A percentile compares a stretch with the other conserved stretches of the same genome.
These are phyloP conservation scores for Telfairia occidentalis DNA, from an alignment of 331 rosid genomes.

Conservation along the genomic window DNA sequence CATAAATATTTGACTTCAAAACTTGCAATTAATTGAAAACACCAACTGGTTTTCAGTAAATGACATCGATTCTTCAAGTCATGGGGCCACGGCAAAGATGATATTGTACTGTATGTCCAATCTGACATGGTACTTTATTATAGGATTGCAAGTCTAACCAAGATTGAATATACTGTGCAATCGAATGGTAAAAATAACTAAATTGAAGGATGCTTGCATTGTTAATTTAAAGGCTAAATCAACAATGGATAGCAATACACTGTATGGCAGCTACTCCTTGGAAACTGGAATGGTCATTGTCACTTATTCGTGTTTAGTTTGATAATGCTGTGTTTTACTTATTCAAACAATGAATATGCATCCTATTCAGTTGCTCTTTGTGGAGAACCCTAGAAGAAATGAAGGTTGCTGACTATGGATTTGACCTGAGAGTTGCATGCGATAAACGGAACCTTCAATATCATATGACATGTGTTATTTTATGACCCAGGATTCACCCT, in stretches of 20 bases:
- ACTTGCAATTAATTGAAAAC: neutral
- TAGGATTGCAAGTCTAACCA: neutral
- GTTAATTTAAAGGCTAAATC: neutral
- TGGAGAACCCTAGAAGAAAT: neutral
- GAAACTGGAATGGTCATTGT: neutral
- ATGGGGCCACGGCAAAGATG: neutral
- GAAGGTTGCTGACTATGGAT: neutral
- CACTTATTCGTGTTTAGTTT: neutral
- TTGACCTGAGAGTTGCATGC: neutral
- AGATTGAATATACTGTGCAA: neutral
- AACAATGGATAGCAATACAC: neutral
- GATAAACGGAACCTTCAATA: neutral
- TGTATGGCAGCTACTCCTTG: neutral
- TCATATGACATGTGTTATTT: neutral
- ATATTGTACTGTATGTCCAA: neutral
- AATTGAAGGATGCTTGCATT: neutral
- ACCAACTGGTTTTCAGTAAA: neutral
- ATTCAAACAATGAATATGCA: neutral
- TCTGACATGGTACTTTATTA: neutral
- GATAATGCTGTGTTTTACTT: neutral
- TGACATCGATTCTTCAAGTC: neutral
- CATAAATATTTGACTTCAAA: neutral
- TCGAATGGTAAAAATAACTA: neutral
- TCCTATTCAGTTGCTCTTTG: neutral
- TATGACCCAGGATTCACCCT: constrained; percentile 27